Base-by-base conservation (phyloP, 1,284 basidiomycete genomes). In the Ustanciosporium gigantosporum region DNA sequence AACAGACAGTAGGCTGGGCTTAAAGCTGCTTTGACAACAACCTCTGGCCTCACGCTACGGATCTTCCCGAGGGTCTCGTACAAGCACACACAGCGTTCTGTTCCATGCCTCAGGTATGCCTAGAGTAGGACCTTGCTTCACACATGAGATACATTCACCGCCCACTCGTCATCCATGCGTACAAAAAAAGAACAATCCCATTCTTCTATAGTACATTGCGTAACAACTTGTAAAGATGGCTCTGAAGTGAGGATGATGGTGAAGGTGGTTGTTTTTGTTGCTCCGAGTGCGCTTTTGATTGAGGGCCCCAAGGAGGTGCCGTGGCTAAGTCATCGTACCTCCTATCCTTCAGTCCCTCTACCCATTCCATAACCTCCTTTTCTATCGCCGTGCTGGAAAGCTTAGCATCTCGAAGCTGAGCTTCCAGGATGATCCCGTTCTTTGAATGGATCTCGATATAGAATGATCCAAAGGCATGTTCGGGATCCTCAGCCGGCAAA, bases 241-340 rank as follows among this genome's bases (percentile, higher is more conserved):
- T n/a, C n/a, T n/a, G 27, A 29, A 29, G 11, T 29, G 27, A 11
- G 27, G 27, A n/a, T 29, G 27, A n/a, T 29, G 27, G 27, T 11
- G 27, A 29, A 29, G 27, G 11, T 11, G 27, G 9, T 29, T n/a
- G n/a, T n/a, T n/a, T n/a, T n/a, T n/a, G n/a, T n/a, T n/a, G n/a
- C n/a, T n/a, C n/a, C n/a, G 27, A 9, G 9, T 29, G 27, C 27
- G 27, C 27, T 29, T 29, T 29, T 29, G 49, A 44, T 19, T 32
- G 29, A 2, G 51, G 51, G 13, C 42, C 43, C 60, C 66, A 68
- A 9, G 60, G 57, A 7, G 61, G 61, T 11, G 61, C 41, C 3
- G 50, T 22, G 5, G 64, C 68, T 29, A 69, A 22, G 8, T 66
- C 50, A 25, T 71, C 61, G 31, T 71, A 71, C 23, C 46, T 44